These are phyloP conservation scores for Colletotrichum musicola DNA, from an alignment of 2,329 filamentous ascomycete genomes.

Conservation along the genomic window DNA sequence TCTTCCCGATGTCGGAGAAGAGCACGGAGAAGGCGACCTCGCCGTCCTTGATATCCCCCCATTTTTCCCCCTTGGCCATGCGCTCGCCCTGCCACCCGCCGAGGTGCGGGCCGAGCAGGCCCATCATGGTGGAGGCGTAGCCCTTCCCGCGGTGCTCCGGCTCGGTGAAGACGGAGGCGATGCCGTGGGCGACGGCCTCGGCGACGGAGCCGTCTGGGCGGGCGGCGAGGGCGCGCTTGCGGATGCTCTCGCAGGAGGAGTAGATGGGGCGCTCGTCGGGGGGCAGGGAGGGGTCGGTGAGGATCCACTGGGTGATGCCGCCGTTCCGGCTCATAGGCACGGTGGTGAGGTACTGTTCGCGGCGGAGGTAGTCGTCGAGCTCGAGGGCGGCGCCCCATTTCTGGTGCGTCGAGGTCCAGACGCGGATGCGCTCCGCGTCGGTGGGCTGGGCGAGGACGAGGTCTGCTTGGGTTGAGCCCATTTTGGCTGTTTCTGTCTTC, in stretches of 20 bases:
- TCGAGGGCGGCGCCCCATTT: conserved; percentile 72
- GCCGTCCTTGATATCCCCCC: conserved; percentile 41
- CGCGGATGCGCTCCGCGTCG: conserved; percentile 62
- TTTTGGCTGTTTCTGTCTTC: conserved; percentile 1
- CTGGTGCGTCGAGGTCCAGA: conserved; percentile 67
- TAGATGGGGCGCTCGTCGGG: conserved; percentile 65
- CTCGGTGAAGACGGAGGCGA: conserved; percentile 84
- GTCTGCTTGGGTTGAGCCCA: conserved; percentile 36
- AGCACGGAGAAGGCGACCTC: conserved; percentile 77
- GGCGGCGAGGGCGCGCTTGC: conserved; percentile 68
- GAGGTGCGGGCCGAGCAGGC: conserved; percentile 67
- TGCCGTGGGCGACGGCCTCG: conserved; percentile 77
- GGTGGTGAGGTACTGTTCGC: conserved; percentile 69
- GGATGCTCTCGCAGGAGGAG: conserved; percentile 73
- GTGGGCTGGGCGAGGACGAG: conserved; percentile 69
- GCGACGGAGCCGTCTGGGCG: conserved; percentile 48
- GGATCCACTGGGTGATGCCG: conserved; percentile 74
- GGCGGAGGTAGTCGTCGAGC: conserved; percentile 67
- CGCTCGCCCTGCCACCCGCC: conserved; percentile 49
- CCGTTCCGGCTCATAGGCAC: conserved; percentile 69
- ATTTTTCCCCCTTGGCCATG: conserved; percentile 42
- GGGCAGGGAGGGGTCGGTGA: conserved; percentile 60
- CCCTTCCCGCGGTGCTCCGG: conserved; percentile 75
- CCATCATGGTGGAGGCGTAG: conserved; percentile 83
- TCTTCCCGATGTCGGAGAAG: conserved; percentile 88